Conservation (phyloP, 2,329 filamentous ascomycete species). For the Colletotrichum orchidophilum region DNA sequence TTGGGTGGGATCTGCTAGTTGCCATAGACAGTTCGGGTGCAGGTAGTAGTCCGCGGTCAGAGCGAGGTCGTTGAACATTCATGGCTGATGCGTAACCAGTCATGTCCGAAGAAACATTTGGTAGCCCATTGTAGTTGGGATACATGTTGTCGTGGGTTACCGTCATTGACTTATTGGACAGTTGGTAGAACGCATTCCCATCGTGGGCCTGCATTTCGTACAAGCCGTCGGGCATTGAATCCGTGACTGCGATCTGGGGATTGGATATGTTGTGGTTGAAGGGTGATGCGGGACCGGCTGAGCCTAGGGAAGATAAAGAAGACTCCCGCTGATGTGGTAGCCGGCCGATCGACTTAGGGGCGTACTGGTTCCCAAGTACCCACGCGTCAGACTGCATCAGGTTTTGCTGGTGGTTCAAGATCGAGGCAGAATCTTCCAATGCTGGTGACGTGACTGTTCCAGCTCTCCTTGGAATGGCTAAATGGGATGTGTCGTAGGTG, state of each 20-base stretch:
- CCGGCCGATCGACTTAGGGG: conserved; percentile 48
- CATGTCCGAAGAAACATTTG: conserved; percentile 49
- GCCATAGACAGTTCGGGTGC: conserved; percentile 55
- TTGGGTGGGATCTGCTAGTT: conserved; percentile 57
- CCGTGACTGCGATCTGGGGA: conserved; percentile 65
- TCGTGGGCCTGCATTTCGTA: conserved; percentile 53
- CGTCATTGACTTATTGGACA: conserved; percentile 54
- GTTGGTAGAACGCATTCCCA: conserved; percentile 54
- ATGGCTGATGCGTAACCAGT: conserved; percentile 50
- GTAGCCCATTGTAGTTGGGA: conserved; percentile 52
- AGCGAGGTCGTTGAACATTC: conserved; percentile 49
- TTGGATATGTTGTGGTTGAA: conserved; percentile 64
- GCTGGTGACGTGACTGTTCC: conserved; percentile 4
- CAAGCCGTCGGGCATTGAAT: conserved; percentile 57
- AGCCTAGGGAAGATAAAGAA: conserved; percentile 68
- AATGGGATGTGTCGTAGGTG: not conserved
- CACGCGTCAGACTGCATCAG: conserved; percentile 56
- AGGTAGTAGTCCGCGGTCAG: conserved; percentile 53
- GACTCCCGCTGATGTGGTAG: conserved; percentile 67
- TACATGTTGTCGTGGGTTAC: conserved; percentile 47
- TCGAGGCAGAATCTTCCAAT: conserved; percentile 11
- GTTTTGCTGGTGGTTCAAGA: conserved; percentile 31
- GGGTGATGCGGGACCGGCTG: conserved; percentile 68
- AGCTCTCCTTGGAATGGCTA: conserved; percentile 14
- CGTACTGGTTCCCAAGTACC: conserved; percentile 48